Conservation (phyloP, 768 basidiomycete species). For the Lactarius akahatsu region DNA sequence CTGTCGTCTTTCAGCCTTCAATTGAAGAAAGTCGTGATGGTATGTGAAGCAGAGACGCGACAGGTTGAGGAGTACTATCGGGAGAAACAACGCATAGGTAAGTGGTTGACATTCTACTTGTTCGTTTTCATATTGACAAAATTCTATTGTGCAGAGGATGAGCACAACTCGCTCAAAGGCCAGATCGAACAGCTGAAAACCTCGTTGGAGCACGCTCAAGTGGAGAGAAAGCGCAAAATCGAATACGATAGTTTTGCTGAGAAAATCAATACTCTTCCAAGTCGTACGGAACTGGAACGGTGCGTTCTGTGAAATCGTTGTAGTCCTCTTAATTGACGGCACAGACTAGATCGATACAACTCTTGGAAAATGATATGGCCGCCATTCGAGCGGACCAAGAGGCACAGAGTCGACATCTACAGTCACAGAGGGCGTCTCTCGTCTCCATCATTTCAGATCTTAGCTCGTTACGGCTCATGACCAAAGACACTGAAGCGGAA, state of each 20-base stretch:
- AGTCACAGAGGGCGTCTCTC: constrained; percentile 65
- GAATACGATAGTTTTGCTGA: constrained; percentile 85
- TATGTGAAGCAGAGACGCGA: constrained; percentile 81
- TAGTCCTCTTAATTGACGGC: not conserved
- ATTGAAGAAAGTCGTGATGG: constrained; percentile 76
- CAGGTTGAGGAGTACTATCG: constrained; percentile 83
- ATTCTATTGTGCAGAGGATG: constrained; percentile 50
- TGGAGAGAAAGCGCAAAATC: constrained; percentile 72
- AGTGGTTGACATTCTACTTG: constrained; percentile 31
- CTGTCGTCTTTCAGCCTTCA: constrained; percentile 71
- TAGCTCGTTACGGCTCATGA: constrained; percentile 58
- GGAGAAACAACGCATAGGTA: constrained; percentile 71
- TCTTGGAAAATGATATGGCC: constrained; percentile 75
- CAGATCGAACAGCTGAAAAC: constrained; percentile 80
- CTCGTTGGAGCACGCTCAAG: constrained; percentile 74
- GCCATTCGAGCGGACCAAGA: constrained; percentile 76
- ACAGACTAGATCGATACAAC: constrained; percentile 56
- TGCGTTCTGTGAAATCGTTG: constrained; percentile 41
- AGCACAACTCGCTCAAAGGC: constrained; percentile 61
- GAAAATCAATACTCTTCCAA: constrained; percentile 75
- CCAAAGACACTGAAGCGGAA: constrained; percentile 58
- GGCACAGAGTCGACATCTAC: constrained; percentile 62
- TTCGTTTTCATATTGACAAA: constrained; percentile 18
- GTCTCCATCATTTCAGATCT: constrained; percentile 65
- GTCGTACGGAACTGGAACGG: constrained; percentile 73